Evolutionary conservation across 192 early-diverging fungal species (phyloP).

Genomic region (Kickxella alabastrina): DNA sequence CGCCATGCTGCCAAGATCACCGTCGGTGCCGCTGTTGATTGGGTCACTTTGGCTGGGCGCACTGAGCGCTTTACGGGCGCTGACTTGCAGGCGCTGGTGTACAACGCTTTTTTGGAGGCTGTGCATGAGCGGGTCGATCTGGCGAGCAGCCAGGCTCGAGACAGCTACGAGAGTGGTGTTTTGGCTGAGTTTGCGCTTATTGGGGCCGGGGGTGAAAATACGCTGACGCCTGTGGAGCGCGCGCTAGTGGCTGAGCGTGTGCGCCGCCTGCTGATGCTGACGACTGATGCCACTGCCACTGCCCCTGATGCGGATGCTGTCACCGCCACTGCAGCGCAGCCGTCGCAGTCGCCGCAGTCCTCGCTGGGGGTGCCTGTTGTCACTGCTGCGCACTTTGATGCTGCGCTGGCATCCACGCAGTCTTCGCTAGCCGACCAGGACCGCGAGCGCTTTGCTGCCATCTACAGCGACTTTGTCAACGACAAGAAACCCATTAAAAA

Average conservation of each 20-base stretch:
- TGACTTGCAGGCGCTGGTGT: slow-evolving; percentile 90
- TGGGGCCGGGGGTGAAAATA: background rate
- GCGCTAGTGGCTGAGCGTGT: slow-evolving; percentile 20
- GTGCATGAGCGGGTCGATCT: slow-evolving; percentile 67
- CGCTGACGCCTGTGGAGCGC: slow-evolving; percentile 14
- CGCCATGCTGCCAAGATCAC: slow-evolving; percentile 70
- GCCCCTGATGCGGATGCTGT: background rate
- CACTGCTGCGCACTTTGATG: slow-evolving; percentile 27
- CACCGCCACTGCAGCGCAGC: background rate
- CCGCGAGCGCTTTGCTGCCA: slow-evolving; percentile 22
- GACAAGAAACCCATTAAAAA: slow-evolving; percentile 32
- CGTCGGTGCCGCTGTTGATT: slow-evolving; percentile 60
- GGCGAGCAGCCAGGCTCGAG: slow-evolving; percentile 11
- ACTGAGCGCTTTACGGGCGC: slow-evolving; percentile 85
- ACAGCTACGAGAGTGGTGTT: background rate
- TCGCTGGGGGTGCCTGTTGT: slow-evolving; percentile 13
- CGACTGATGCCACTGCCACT: background rate
- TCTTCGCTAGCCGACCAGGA: slow-evolving; percentile 29
- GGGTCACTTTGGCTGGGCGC: slow-evolving; percentile 56
- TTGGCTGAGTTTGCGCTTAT: slow-evolving; percentile 14
- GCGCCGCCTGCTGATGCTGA: slow-evolving; percentile 3
- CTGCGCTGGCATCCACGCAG: slow-evolving; percentile 17
- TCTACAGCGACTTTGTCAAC: slow-evolving; percentile 48
- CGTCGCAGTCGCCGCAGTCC: too few relatives aligned
- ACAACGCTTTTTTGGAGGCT: slow-evolving; percentile 86